phyloP scores from a whole-genome alignment of 164 flowering plant species.

The Protea cynaroides region DNA sequence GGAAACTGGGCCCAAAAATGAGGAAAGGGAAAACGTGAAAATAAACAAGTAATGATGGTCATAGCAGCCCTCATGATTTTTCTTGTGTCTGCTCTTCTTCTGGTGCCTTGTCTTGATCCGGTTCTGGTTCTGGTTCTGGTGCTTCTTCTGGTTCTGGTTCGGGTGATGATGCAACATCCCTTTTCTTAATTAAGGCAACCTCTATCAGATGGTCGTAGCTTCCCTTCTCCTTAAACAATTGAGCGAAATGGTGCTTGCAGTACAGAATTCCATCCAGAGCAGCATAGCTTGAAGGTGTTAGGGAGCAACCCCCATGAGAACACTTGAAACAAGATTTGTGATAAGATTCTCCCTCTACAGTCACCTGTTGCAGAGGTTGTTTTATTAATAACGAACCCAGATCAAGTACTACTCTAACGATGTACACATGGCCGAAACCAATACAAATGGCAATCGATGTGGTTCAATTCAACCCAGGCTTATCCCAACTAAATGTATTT shows the following conservation, averaged over 20 bases:
- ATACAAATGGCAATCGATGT: too few species aligned
- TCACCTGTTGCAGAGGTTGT: conserved; percentile 15
- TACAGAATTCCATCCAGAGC: conserved; percentile 33
- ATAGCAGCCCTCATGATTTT: conserved; percentile 8
- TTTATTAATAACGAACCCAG: not conserved
- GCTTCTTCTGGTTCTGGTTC: not conserved
- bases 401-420: too few species aligned
- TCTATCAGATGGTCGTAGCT: conserved; percentile 29
- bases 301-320: conserved; percentile 30
- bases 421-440: too few species aligned
- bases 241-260: conserved; percentile 47
- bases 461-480: too few species aligned
- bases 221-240: conserved; percentile 47
- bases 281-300: conserved; percentile 30
- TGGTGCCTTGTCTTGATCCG: conserved; percentile 2
- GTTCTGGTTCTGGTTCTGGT: not conserved
- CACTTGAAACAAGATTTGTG: conserved; percentile 34
- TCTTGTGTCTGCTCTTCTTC: conserved; percentile 10
- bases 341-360: conserved; percentile 30
- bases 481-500: too few species aligned
- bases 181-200: conserved; percentile 21
- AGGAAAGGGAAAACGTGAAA: not conserved
- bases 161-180: not conserved
- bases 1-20: not conserved
- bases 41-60: too few species aligned